Conservation (phyloP, 2,329 filamentous ascomycete species). For the Exophiala viscosa region DNA sequence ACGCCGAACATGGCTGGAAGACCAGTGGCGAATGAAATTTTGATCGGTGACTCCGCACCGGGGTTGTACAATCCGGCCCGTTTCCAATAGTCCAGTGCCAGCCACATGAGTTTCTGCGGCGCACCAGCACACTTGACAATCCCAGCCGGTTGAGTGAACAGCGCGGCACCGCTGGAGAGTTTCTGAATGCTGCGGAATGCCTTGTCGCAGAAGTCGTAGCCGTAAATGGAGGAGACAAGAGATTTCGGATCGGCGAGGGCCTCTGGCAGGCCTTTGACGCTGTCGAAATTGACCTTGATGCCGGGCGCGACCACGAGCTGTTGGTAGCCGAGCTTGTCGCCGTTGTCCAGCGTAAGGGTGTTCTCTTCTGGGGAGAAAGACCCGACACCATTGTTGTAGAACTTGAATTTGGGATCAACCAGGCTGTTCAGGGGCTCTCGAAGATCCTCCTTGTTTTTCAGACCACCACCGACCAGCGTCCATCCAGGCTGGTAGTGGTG, state of each 20-base stretch:
- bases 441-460: slow-evolving; percentile 61
- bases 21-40: slow-evolving; percentile 55
- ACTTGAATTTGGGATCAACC: slow-evolving; percentile 58
- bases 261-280: slow-evolving; percentile 55
- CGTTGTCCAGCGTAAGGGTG: slow-evolving; percentile 52
- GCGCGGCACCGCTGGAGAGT: slow-evolving; percentile 49
- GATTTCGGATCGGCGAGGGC: slow-evolving; percentile 49
- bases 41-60: slow-evolving; percentile 42
- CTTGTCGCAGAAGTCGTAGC: slow-evolving; percentile 55
- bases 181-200: slow-evolving; percentile 48
- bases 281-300: slow-evolving; percentile 50
- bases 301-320: slow-evolving; percentile 62
- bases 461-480: slow-evolving; percentile 64
- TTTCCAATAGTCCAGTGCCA: slow-evolving; percentile 59
- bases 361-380: slow-evolving; percentile 56
- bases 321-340: slow-evolving; percentile 58
- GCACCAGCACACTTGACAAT: slow-evolving; percentile 60
- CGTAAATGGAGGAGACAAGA: slow-evolving; percentile 56
- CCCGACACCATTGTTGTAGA: slow-evolving; percentile 54
- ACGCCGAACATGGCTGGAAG: slow-evolving; percentile 58
- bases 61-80: slow-evolving; percentile 50
- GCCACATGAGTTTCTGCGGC: slow-evolving; percentile 61
- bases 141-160: slow-evolving; percentile 59
- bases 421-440: slow-evolving; percentile 49
- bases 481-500: slow-evolving; percentile 69